These are phyloP conservation scores for Castanospermum australe DNA, from an alignment of 306 rosid species.

Conservation along the genomic window DNA sequence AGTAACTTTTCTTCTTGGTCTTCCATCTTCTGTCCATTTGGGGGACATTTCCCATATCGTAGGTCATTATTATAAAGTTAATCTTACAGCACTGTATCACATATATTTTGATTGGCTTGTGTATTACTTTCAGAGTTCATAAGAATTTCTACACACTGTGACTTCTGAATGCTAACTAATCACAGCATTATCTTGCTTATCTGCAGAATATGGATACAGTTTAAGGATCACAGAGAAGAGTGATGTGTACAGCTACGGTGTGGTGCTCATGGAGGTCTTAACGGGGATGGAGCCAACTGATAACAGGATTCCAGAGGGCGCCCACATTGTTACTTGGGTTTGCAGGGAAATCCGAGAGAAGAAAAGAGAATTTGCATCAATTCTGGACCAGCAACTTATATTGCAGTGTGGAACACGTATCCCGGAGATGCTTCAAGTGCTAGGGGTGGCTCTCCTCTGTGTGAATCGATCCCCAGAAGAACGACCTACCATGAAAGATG, in stretches of 20 bases:
- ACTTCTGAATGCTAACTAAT: slow-evolving; percentile 20
- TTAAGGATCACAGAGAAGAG: slow-evolving; percentile 92
- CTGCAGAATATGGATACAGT: slow-evolving; percentile 95
- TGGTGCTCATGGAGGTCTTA: slow-evolving; percentile 77
- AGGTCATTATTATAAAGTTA: too few species aligned
- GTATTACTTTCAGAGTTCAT: too few species aligned
- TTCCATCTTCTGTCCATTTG: background rate
- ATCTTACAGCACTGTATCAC: too few species aligned
- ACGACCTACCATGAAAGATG: slow-evolving; percentile 90
- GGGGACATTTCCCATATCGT: background rate
- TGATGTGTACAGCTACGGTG: slow-evolving; percentile 94
- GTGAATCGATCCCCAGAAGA: slow-evolving; percentile 78
- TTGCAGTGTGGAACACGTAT: slow-evolving; percentile 75
- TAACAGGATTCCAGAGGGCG: slow-evolving; percentile 67
- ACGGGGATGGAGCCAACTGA: slow-evolving; percentile 85
- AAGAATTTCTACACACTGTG: too few species aligned
- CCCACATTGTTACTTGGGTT: slow-evolving; percentile 80
- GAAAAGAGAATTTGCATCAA: slow-evolving; percentile 51
- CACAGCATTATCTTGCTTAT: slow-evolving; percentile 17
- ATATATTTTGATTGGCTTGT: too few species aligned
- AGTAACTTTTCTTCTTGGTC: background rate
- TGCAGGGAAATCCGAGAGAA: slow-evolving; percentile 60
- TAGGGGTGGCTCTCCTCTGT: slow-evolving; percentile 89
- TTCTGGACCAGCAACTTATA: slow-evolving; percentile 76
- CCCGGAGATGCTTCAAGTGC: slow-evolving; percentile 92